Conservation (phyloP, 2,329 filamentous ascomycete species). For the Apiospora phragmitis region DNA sequence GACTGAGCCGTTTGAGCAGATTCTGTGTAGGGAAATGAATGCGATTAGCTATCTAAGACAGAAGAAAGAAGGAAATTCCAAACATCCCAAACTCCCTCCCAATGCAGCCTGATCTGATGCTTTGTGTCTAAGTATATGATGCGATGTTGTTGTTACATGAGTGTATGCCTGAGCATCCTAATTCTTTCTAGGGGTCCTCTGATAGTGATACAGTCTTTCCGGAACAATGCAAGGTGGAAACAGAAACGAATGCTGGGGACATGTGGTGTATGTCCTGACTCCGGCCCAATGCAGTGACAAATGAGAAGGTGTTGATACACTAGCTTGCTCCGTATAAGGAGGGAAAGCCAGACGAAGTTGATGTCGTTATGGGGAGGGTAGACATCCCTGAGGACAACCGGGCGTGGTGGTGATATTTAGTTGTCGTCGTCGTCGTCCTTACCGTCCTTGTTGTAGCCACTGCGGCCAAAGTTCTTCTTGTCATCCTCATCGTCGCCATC, state of each 20-base stretch:
- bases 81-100: background rate
- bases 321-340: background rate
- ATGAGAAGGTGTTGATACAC: slow-evolving; percentile 12
- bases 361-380: background rate
- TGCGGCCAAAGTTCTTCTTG: slow-evolving; percentile 30
- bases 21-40: slow-evolving; percentile 56
- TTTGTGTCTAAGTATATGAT: background rate
- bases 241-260: background rate
- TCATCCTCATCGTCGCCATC: slow-evolving; percentile 19
- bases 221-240: background rate
- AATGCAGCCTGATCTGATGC: background rate
- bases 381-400: background rate
- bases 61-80: background rate
- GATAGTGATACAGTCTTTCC: background rate
- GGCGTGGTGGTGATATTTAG: background rate
- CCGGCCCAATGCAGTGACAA: slow-evolving; percentile 12
- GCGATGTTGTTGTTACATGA: slow-evolving; percentile 6
- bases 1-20: slow-evolving; percentile 31
- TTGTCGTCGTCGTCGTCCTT: slow-evolving; percentile 20
- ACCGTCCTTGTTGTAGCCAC: slow-evolving; percentile 35
- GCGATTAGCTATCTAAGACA: slow-evolving; percentile 13
- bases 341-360: background rate
- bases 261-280: background rate
- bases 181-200: background rate
- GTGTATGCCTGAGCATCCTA: slow-evolving; percentile 8